Evolutionary conservation across 225 moss, liverwort and hornwort species (phyloP), one percentile per base, ranked within the genome.

Genomic region (Straminergon stramineum): DNA sequence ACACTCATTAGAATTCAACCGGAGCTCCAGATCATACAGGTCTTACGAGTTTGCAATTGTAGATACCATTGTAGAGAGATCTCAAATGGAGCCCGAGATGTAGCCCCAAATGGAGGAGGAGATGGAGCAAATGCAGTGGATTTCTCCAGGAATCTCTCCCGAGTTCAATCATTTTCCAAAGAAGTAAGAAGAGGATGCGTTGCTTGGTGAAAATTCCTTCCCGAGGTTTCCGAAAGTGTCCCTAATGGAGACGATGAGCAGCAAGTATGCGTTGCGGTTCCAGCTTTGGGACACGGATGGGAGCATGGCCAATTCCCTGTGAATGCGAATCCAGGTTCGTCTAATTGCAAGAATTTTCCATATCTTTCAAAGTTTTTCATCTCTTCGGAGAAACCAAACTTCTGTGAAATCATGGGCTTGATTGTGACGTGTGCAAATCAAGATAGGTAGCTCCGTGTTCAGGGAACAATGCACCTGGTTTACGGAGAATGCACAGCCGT

Each of bases 271-370:
- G 83, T 52, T 98, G 62, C 93, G 92, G 63, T 95, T 96, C 71
- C 95, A 95, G 93, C 90, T 98, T 60, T 90, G 87, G 65, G 94
- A 94, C 69, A 96, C 97, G 48, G 94, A 97, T 35, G 92, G 92
- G 56, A 98, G 95, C 86, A 91, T 95, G 68, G 98, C 75, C 7
- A 90, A 97, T 66, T 92, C 95, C 9, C 26, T 89, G 91, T 51
- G 67, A 53, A 32, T 41, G 19, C 66, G 68, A 84, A 21, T 11
- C 77, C 45, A 67, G 84, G 89, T 89, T 31, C 34, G 22, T n/a
- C 69, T 17, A 18, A 24, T 16, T 55, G 37, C 32, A 19, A 48
- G 64, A 21, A 43, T 39, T 39, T 41, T 85, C 71, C 21, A 11
- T 7, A 22, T 34, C 60, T 45, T 12, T 74, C 0, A 26, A 24